Evolutionary conservation across 805 yeast genomes (phyloP).

Genomic region (Yarrowia keelungensis): DNA sequence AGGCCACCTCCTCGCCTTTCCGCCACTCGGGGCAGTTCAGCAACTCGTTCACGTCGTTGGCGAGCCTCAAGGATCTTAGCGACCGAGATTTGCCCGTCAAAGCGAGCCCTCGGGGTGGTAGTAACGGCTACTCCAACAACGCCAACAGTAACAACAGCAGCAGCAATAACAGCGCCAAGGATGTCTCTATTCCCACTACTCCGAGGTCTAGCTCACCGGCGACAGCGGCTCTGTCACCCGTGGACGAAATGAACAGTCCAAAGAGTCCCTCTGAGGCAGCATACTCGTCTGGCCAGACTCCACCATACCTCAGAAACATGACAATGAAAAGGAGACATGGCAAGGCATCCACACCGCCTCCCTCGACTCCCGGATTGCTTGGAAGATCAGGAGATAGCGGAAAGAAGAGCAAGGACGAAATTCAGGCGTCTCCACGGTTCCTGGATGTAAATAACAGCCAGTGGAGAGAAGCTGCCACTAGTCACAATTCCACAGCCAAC

Average conservation of each 20-base stretch:
- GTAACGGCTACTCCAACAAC: not conserved
- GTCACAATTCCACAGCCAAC: not conserved
- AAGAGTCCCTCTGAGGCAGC: conserved; percentile 30
- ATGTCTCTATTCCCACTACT: conserved; percentile 8
- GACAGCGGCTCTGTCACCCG: conserved; percentile 25
- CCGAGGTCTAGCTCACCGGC: conserved; percentile 23
- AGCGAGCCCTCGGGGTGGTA: not conserved
- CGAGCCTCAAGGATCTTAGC: conserved; percentile 20
- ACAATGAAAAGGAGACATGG: conserved; percentile 16
- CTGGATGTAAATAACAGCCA: conserved; percentile 33
- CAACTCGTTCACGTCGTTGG: conserved; percentile 36
- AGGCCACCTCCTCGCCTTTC: conserved; percentile 29
- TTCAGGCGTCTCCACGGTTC: conserved; percentile 35
- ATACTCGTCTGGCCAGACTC: conserved; percentile 17
- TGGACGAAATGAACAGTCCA: conserved; percentile 33
- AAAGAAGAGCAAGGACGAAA: conserved; percentile 9
- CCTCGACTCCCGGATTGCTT: not conserved
- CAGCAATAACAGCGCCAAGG: conserved; percentile 7
- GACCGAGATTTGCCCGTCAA: conserved; percentile 19
- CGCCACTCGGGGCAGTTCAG: conserved; percentile 20
- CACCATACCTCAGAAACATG: conserved; percentile 34
- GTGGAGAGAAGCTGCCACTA: conserved; percentile 25
- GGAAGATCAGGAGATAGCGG: not conserved
- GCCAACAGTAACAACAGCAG: not conserved
- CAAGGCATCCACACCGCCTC: conserved; percentile 6